Evolutionary conservation across 208 protist species (phyloP).

Genomic region (Acanthamoeba polyphaga): DNA sequence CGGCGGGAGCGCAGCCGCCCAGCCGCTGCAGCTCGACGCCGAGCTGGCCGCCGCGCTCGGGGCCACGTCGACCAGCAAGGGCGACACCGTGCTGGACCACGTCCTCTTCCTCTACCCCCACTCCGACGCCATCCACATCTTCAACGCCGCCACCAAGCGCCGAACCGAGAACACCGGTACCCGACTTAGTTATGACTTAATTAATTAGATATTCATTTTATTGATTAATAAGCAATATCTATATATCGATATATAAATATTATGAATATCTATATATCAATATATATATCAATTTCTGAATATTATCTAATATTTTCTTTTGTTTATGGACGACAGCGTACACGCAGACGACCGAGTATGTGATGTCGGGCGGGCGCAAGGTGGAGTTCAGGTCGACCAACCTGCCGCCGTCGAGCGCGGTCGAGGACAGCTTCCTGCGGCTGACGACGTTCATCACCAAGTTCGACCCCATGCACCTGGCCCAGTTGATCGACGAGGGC

Average conservation of each 20-base stretch:
- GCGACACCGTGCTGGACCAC: constrained; percentile 24
- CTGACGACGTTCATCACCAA: constrained; percentile 2
- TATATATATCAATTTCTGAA: too few relatives aligned
- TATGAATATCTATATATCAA: too few relatives aligned
- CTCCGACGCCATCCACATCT: constrained; percentile 23
- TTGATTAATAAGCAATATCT: too few relatives aligned
- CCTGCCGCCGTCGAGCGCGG: constrained; percentile 10
- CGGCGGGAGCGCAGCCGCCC: background rate
- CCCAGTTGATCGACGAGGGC: background rate
- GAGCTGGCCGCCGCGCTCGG: constrained; percentile 22
- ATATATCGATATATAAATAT: too few relatives aligned
- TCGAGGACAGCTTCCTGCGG: constrained; percentile 15
- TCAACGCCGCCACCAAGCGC: constrained; percentile 28
- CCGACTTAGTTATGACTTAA: too few relatives aligned
- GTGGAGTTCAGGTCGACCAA: constrained; percentile 36
- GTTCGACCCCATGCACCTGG: constrained; percentile 15
- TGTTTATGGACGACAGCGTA: too few relatives aligned
- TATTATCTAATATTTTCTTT: too few relatives aligned
- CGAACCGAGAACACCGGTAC: background rate
- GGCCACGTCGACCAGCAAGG: constrained; percentile 29
- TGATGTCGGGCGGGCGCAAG: constrained; percentile 30
- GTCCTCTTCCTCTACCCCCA: constrained; percentile 30
- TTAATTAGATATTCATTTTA: too few relatives aligned
- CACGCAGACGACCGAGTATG: constrained; percentile 9
- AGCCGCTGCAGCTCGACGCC: constrained; percentile 21